Evolutionary conservation across 805 yeast genomes (phyloP), one percentile per base, ranked within the genome.

Genomic region (Saccharomycopsis olivae): DNA sequence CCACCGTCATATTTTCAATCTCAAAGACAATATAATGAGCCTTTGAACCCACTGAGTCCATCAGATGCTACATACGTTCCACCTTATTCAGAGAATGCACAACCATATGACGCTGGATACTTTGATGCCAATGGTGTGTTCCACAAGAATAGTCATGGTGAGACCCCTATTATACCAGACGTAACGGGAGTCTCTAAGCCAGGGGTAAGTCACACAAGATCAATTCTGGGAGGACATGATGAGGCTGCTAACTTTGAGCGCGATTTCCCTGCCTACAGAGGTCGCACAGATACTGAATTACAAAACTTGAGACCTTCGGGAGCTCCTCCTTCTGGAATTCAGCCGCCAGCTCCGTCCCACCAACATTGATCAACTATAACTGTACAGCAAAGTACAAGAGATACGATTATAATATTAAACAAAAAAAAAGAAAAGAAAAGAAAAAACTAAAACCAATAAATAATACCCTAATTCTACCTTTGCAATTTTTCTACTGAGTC

Each of bases 1-100:
- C 95, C 95, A 5, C 94, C 94, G 0, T 66, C 78, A 9, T 84
- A 84, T 53, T 55, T 65, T 35, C 85, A 77, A 49, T 71, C 86
- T 1, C 82, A 81, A 51, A 63, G 61, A 38, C 76, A 73, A 43
- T 69, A 73, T 48, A 62, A 68, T 39, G 66, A 65, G 34, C 69
- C 69, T 1, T 43, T 53, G 13, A 58, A 58, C 40, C 52, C 59
- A 23, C 50, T 54, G 11, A 43, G 49, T 16, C 51, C 41, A 31
- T 55, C 54, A 29, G 59, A 64, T 6, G 71, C 69, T 34, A 68
- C 69, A 2, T 74, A 65, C 49, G 84, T 80, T 1, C 94, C 94
- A 0, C 67, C 78, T 2, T 82, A 82, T 48, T 72, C 86, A 0
- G 82, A 63, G 10, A 59, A 64, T 13, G 76, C 87, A 0, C 77